Evolutionary conservation across 2,329 filamentous ascomycete genomes (phyloP).

Genomic region (Trichoderma aggressivum): DNA sequence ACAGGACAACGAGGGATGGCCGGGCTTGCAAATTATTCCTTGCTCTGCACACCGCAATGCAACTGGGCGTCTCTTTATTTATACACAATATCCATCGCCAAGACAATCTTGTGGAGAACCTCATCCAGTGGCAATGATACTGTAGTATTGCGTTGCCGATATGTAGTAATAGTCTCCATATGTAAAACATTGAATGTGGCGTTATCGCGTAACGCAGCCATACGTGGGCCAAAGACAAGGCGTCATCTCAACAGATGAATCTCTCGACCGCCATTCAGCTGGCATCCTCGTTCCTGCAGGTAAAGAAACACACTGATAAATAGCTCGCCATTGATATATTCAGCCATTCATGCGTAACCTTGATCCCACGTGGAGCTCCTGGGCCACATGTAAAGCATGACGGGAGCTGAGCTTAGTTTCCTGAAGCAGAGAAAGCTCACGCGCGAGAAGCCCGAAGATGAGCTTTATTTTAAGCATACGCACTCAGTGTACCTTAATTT

Average conservation of each 20-base stretch:
- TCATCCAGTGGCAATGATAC: neutral
- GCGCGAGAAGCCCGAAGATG: neutral
- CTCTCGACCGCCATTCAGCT: neutral
- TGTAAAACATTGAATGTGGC: neutral
- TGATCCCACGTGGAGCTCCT: neutral
- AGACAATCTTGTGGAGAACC: neutral
- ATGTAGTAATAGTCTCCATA: neutral
- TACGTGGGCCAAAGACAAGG: neutral
- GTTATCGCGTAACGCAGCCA: too few relatives aligned
- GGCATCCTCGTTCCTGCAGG: neutral
- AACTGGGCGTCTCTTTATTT: neutral
- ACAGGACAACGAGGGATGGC: neutral
- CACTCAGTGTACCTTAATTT: neutral
- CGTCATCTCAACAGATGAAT: neutral
- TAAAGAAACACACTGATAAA: neutral
- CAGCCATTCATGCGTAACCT: neutral
- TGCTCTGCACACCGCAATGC: too few relatives aligned
- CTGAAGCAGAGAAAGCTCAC: neutral
- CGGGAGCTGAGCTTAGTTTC: neutral
- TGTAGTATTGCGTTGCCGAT: neutral
- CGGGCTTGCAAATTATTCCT: neutral
- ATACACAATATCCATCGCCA: neutral
- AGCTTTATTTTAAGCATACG: slow-evolving; percentile 6
- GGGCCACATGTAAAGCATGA: neutral
- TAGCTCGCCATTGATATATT: neutral